These are phyloP conservation scores for Nicotiana attenuata DNA, from an alignment of 257 asterid species.

Conservation along the genomic window DNA sequence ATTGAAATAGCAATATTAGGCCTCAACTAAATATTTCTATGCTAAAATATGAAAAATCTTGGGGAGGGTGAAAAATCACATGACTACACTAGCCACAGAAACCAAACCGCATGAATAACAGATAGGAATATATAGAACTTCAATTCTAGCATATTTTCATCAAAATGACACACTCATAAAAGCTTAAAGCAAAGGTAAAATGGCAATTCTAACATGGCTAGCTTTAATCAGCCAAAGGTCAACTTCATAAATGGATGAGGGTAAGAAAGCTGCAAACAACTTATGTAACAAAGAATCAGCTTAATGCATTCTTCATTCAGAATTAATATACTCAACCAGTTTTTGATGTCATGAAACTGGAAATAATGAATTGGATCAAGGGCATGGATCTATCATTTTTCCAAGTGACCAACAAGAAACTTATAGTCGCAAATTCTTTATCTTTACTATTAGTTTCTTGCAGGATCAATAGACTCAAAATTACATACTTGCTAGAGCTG, in stretches of 20 bases:
- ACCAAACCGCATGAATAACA: background rate
- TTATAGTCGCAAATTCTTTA: background rate
- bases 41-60: too few relatives aligned
- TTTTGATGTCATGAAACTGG: background rate
- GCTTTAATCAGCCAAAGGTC: background rate
- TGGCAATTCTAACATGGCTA: background rate
- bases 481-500: background rate
- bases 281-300: background rate
- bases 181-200: background rate
- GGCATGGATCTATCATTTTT: background rate
- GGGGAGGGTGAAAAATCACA: too few relatives aligned
- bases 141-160: background rate
- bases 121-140: background rate
- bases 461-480: background rate
- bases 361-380: background rate
- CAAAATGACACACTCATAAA: background rate
- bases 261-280: background rate
- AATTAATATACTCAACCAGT: background rate
- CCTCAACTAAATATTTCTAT: too few relatives aligned
- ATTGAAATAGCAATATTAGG: too few relatives aligned
- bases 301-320: background rate
- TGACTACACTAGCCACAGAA: background rate
- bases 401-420: background rate
- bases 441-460: background rate
- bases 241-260: background rate